Percentiles rank a stretch among this genome's conserved stretches.
Conservation (phyloP, 2,329 filamentous ascomycete species). For the Aureobasidium lini region DNA sequence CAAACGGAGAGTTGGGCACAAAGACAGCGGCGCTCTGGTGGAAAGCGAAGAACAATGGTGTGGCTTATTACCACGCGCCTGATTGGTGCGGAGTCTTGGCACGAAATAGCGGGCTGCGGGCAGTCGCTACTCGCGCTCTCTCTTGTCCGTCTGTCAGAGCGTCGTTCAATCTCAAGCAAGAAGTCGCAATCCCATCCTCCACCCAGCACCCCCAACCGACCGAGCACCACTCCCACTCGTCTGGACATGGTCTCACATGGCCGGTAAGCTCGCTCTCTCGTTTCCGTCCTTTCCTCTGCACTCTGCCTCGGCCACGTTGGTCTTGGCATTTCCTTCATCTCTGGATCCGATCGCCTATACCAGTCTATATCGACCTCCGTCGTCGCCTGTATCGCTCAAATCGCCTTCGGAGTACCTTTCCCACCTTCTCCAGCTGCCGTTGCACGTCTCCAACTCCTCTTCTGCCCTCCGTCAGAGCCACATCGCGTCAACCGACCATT, state of each 20-base stretch:
- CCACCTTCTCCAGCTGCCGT: neutral
- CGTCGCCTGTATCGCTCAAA: neutral
- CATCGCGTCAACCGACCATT: conserved; percentile 6
- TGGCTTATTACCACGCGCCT: neutral
- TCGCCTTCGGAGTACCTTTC: neutral
- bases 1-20: neutral
- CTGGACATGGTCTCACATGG: conserved; percentile 42
- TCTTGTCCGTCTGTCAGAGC: neutral
- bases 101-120: neutral
- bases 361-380: neutral
- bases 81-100: neutral
- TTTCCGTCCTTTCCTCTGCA: conserved; percentile 14
- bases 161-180: neutral
- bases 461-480: neutral
- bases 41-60: neutral
- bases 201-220: neutral
- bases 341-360: neutral
- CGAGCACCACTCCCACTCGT: conserved; percentile 8
- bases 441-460: neutral
- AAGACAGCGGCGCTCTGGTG: neutral
- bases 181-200: conserved; percentile 2
- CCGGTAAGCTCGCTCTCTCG: conserved; percentile 46
- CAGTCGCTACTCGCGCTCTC: neutral
- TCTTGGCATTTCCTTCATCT: conserved; percentile 4
- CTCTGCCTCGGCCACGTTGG: neutral